Conservation (phyloP, 2,329 filamentous ascomycete species). For the Aureobasidium subglaciale region DNA sequence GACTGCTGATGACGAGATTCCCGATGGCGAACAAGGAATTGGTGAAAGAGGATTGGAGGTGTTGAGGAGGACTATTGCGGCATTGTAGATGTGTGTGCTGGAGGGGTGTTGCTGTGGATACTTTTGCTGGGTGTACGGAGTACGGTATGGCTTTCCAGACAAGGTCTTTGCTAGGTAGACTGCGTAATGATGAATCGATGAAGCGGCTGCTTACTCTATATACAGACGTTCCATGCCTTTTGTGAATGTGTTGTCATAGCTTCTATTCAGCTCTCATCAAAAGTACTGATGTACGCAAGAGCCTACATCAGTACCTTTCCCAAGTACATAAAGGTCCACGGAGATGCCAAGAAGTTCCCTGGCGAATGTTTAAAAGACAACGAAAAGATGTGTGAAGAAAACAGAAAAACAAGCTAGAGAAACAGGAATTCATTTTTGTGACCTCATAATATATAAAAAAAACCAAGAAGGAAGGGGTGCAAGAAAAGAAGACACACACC, state of each 20-base stretch:
- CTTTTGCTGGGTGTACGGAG: not conserved
- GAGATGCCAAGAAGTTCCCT: too few relatives aligned
- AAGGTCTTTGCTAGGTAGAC: not conserved
- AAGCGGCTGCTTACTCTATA: too few relatives aligned
- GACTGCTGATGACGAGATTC: slow-evolving; percentile 35
- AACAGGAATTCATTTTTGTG: not conserved
- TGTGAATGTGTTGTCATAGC: too few relatives aligned
- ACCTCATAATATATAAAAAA: not conserved
- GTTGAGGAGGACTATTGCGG: slow-evolving; percentile 49
- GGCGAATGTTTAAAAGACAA: not conserved
- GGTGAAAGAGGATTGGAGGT: slow-evolving; percentile 49
- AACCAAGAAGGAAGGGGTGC: not conserved
- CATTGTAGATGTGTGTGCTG: slow-evolving; percentile 34
- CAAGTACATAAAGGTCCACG: too few relatives aligned
- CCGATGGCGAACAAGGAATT: slow-evolving; percentile 31
- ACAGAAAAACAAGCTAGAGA: not conserved
- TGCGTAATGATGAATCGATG: not conserved
- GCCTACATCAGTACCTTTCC: too few relatives aligned
- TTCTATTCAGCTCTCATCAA: too few relatives aligned
- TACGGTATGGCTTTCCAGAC: not conserved
- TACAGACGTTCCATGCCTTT: not conserved
- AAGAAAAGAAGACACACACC: too few relatives aligned
- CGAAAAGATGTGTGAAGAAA: too few relatives aligned
- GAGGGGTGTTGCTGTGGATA: not conserved
- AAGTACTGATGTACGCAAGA: too few relatives aligned